Percentiles rank a stretch among this genome's conserved stretches.
Conservation (phyloP, 1,139 yeast species). For the Petasospora fabianii region DNA sequence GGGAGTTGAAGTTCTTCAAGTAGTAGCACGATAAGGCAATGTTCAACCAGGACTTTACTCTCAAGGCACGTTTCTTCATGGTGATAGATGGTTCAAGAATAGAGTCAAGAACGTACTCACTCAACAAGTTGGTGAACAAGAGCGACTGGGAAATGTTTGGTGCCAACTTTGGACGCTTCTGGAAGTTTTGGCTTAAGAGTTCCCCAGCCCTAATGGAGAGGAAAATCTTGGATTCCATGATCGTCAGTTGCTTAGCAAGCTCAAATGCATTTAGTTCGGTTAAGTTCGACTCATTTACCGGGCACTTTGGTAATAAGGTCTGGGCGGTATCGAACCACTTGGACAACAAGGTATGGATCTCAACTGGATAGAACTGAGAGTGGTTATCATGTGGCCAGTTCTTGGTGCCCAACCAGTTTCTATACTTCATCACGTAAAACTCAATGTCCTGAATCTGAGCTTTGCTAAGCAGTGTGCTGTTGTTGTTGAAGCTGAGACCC, state of each 20-base stretch:
- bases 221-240: constrained; percentile 73
- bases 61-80: constrained; percentile 37
- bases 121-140: constrained; percentile 70
- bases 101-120: constrained; percentile 81
- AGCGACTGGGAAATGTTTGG: constrained; percentile 73
- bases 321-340: constrained; percentile 38
- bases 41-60: constrained; percentile 78
- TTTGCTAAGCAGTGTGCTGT: constrained; percentile 31
- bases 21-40: constrained; percentile 79
- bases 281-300: constrained; percentile 39
- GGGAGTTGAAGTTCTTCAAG: constrained; percentile 76
- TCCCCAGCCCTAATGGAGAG: constrained; percentile 68
- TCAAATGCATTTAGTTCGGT: constrained; percentile 76
- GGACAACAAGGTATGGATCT: constrained; percentile 30
- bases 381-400: constrained; percentile 22
- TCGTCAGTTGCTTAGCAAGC: constrained; percentile 78
- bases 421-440: constrained; percentile 27
- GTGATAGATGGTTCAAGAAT: constrained; percentile 49
- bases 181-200: constrained; percentile 66
- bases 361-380: constrained; percentile 25
- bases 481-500: constrained; percentile 27
- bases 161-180: constrained; percentile 62
- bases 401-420: constrained; percentile 22
- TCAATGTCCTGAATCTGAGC: constrained; percentile 32
- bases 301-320: constrained; percentile 10